These are phyloP conservation scores for Pyrenochaeta sp. DNA, from an alignment of 2,329 filamentous ascomycete species.

Conservation along the genomic window DNA sequence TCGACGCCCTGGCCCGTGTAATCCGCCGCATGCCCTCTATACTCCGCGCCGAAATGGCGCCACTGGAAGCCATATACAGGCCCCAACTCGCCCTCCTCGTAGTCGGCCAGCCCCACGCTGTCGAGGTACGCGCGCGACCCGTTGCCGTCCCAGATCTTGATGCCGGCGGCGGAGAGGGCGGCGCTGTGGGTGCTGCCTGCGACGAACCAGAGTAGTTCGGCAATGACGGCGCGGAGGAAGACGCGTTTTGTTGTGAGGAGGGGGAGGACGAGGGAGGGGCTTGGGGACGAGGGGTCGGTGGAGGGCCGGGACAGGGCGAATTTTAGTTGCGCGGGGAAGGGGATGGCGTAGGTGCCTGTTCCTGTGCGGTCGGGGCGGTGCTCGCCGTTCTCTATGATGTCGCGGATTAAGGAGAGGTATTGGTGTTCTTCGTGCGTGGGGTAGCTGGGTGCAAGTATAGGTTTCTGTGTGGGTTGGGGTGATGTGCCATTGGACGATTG, in stretches of 20 bases:
- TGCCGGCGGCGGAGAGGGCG: conserved; percentile 76
- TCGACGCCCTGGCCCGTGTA: conserved; percentile 91
- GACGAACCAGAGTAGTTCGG: conserved; percentile 96
- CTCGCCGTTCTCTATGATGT: conserved; percentile 84
- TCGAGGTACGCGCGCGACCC: conserved; percentile 91
- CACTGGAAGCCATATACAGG: conserved; percentile 99
- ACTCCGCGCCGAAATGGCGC: conserved; percentile 96
- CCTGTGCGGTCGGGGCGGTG: conserved; percentile 91
- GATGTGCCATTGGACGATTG: conserved; percentile 22
- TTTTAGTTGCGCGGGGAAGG: conserved; percentile 84
- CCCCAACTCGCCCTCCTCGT: conserved; percentile 86
- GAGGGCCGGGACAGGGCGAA: conserved; percentile 75
- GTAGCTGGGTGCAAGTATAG: conserved; percentile 18
- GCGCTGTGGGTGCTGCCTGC: conserved; percentile 81
- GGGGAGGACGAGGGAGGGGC: conserved; percentile 75
- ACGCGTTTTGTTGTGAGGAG: conserved; percentile 98
- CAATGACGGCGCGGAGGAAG: conserved; percentile 87
- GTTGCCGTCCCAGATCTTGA: conserved; percentile 99
- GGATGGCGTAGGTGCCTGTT: conserved; percentile 89
- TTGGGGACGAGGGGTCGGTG: conserved; percentile 47
- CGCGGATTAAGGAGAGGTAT: conserved; percentile 87
- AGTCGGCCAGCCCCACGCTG: conserved; percentile 78
- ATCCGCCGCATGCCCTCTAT: conserved; percentile 71
- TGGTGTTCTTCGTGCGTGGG: conserved; percentile 83
- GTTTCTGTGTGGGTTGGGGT: conserved; percentile 9